A percentile compares a stretch with the other conserved stretches of the same genome.
phyloP scores from a whole-genome alignment of 2,329 filamentous ascomycete genomes.

The Fusarium sambucinum region DNA sequence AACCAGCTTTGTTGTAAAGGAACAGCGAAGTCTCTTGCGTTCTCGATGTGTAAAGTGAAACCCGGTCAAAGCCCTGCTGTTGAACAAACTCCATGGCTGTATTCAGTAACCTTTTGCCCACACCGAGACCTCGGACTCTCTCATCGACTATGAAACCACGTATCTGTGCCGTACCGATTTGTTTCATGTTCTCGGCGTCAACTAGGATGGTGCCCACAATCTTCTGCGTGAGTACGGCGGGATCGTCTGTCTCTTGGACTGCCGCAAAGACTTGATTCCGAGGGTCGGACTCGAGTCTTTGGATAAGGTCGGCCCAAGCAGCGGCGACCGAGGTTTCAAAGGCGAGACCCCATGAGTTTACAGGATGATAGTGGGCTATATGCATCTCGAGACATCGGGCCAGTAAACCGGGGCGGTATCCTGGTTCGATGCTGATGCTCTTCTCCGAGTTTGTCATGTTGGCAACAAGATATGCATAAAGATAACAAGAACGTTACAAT shows the following conservation, averaged over 20 bases:
- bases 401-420: conserved; percentile 33
- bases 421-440: conserved; percentile 14
- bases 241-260: neutral
- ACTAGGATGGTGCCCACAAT: conserved; percentile 27
- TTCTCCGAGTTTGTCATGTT: neutral
- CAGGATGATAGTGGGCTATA: conserved; percentile 29
- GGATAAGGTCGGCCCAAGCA: conserved; percentile 31
- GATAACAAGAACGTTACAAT: no score
- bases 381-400: conserved; percentile 37
- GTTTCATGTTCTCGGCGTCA: conserved; percentile 17
- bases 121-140: conserved; percentile 21
- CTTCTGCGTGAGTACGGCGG: conserved; percentile 8
- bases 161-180: conserved; percentile 19
- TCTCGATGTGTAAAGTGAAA: conserved; percentile 12
- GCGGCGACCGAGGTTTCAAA: conserved; percentile 32
- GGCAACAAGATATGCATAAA: neutral
- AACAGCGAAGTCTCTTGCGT: conserved; percentile 11
- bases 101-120: conserved; percentile 16
- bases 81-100: conserved; percentile 28
- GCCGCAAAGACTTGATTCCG: conserved; percentile 32
- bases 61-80: conserved; percentile 15
- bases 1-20: conserved; percentile 22
- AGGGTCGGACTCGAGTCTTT: conserved; percentile 23
- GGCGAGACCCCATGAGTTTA: conserved; percentile 20
- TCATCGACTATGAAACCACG: conserved; percentile 36